Base-by-base conservation (phyloP, 768 basidiomycete species). In the Podaxis sp. region DNA sequence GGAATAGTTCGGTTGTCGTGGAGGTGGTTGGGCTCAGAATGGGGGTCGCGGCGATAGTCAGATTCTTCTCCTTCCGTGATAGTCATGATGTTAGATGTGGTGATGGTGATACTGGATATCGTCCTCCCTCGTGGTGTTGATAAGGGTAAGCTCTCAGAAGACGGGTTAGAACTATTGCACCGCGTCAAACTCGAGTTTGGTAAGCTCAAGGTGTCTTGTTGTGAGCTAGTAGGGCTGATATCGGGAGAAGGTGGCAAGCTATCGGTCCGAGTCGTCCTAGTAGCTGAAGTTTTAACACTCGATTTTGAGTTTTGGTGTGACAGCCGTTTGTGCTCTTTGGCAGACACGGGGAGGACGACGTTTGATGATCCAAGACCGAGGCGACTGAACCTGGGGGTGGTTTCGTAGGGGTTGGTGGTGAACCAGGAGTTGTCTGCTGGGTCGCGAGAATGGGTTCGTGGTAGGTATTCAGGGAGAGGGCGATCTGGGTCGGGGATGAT, bases 321-420 rank as follows among this genome's bases (percentile, higher is more conserved):
- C n/a, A 57, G 8, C 20, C 53, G 56, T 40, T 65, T 63, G 33
- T 73, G 73, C 41, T 75, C 72, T 48, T 74, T 73, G 7, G 77
- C 77, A 22, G 76, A 71, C 2, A 81, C 64, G n/a, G 80, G 82
- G 40, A 83, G 70, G 7, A 82, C 73, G 15, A 82, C 76, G 17
- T 67, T 64, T 1, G 75, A 62, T 2, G 71, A 65, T 2, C 72
- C 64, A 10, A 82, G 67, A 13, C 76, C 71, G 37, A 79, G 70
- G 4, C 80, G 73, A 36, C 75, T 72, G 67, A 83, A 83, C 26
- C 72, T 73, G 3, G 82, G 82, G 1, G 74, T 79, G 6, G 65
- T 68, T 6, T 68, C 72, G 62, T 76, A 80, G 0, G 75, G 63
- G 49, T 71, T 74, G 33, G 72, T 37, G n/a, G 76, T 68, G 57